These are phyloP conservation scores for Hypseocharis bilobata DNA, from an alignment of 441 rosid genomes.

Conservation along the genomic window DNA sequence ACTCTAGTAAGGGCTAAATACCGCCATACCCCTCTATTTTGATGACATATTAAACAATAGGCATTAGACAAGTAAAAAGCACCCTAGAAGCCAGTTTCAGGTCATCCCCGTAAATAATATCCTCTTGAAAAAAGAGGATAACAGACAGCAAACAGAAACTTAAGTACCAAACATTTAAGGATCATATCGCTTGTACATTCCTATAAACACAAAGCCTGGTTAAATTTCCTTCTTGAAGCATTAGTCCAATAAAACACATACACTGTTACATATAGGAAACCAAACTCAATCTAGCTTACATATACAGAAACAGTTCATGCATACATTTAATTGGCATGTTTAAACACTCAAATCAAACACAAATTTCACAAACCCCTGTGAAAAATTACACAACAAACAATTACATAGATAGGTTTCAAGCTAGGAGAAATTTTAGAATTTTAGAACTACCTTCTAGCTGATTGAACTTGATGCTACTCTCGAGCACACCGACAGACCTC, in stretches of 20 bases:
- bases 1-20: no score
- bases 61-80: no score
- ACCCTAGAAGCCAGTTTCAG: no score
- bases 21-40: no score
- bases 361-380: neutral
- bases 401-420: no score
- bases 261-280: neutral
- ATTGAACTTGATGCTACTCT: conserved; percentile 68
- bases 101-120: no score
- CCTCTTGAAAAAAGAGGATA: no score
- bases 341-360: neutral
- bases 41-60: no score
- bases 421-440: neutral
- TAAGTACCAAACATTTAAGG: neutral
- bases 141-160: no score
- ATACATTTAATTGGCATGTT: neutral
- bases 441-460: conserved; percentile 52
- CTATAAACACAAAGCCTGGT: neutral
- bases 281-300: no score
- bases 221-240: neutral
- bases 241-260: neutral
- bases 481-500: conserved; percentile 70
- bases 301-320: no score
- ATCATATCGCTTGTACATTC: neutral
- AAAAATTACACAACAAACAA: neutral